These are phyloP conservation scores for Jacaranda mimosifolia DNA, from an alignment of 257 asterid genomes.

Conservation along the genomic window DNA sequence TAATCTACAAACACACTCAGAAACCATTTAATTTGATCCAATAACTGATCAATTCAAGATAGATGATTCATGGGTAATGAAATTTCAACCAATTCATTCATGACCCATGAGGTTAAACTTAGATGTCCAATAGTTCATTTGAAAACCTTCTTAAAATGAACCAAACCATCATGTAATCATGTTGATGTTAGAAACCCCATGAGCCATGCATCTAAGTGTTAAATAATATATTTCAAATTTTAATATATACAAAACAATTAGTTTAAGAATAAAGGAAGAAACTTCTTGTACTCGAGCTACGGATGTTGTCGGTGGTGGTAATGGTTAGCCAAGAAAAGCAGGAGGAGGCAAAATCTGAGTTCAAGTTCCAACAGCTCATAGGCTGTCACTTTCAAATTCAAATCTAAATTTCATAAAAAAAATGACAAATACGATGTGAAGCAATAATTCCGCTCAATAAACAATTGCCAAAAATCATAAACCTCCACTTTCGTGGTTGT, in stretches of 20 bases:
- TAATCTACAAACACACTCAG: too few species aligned
- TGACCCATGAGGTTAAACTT: too few species aligned
- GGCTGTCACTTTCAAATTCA: slow-evolving; percentile 48
- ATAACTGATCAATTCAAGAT: too few species aligned
- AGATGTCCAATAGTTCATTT: too few species aligned
- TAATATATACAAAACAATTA: too few species aligned
- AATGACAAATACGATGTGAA: slow-evolving; percentile 24
- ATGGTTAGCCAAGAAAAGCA: neutral
- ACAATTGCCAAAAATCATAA: slow-evolving; percentile 16
- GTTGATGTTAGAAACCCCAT: too few species aligned
- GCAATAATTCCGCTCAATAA: slow-evolving; percentile 24
- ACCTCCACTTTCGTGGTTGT: slow-evolving; percentile 46
- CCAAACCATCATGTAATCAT: too few species aligned
- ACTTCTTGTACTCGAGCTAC: neutral
- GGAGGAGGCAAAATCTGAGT: slow-evolving; percentile 35
- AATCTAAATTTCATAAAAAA: slow-evolving; percentile 14
- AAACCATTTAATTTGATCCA: too few species aligned
- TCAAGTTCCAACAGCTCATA: slow-evolving; percentile 23
- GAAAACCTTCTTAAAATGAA: too few species aligned
- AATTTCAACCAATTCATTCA: too few species aligned
- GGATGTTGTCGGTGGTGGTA: slow-evolving; percentile 52
- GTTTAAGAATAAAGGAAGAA: neutral
- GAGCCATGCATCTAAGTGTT: too few species aligned
- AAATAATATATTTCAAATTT: neutral
- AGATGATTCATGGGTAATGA: too few species aligned